Evolutionary conservation across 257 asterid species (phyloP), one percentile per base, ranked within the genome.

Genomic region (Dorcoceras hygrometricum): DNA sequence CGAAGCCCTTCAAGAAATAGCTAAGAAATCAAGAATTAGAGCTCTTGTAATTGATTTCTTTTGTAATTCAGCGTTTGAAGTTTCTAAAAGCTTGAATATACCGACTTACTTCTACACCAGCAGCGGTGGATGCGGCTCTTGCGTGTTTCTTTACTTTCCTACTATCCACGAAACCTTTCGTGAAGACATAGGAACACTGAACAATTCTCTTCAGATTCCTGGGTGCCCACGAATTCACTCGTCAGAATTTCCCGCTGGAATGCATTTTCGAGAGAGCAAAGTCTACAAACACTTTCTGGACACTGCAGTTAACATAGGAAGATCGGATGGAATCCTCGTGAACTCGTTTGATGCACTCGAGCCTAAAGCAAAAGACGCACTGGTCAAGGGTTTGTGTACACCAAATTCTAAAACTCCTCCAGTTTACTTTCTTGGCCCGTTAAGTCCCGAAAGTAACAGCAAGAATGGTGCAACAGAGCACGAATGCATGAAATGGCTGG

Each of bases 401-500:
- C 87, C 87, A 4, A 46, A 53, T 4, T 78, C 24, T 0, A 73
- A 76, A 0, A 75, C 90, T 2, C 95, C 90, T 25, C 83, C 90
- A 26, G 36, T 81, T 53, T 84, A 68, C 67, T 67, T 78, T 5
- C 16, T 87, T 1, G 90, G 89, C 0, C 90, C 95, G 2, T 20
- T 76, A 27, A 23, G 77, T 54, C 71, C 63, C 1, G 60, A 57
- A 5, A 55, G 4, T n/a, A 4, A 22, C 26, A 24, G 27, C 8
- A 39, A 50, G 8, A 58, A 22, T 31, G 80, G 34, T 39, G 20
- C 5, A 55, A 58, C 0, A 1, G 69, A 59, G 5, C 82, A 83
- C 11, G 78, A 76, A 2, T 83, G 87, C 60, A 48, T 87, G 72
- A 63, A 22, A 6, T 87, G 95, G 95, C 81, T 87, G 14, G 86